A percentile compares a stretch with the other conserved stretches of the same genome.
These are phyloP conservation scores for Beauveria bassiana DNA, from an alignment of 2,329 filamentous ascomycete genomes.

Conservation along the genomic window DNA sequence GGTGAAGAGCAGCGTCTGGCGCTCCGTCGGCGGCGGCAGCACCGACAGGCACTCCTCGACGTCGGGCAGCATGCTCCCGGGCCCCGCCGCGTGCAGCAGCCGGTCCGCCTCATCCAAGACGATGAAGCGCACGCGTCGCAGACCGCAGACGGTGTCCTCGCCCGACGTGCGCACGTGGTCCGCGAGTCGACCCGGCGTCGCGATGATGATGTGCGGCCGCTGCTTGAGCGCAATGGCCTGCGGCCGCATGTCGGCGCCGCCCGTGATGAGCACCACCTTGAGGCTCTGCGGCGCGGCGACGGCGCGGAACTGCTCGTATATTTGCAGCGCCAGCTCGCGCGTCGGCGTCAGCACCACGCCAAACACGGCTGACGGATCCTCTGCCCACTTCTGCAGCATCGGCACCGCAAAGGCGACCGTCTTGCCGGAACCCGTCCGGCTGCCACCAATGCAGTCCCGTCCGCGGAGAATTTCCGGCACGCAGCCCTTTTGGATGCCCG, in stretches of 20 bases:
- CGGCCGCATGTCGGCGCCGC: constrained; percentile 83
- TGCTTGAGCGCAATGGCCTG: constrained; percentile 79
- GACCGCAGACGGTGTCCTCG: constrained; percentile 77
- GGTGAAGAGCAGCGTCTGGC: constrained; percentile 95
- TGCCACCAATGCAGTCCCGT: constrained; percentile 89
- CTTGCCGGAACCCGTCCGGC: constrained; percentile 92
- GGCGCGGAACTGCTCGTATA: constrained; percentile 92
- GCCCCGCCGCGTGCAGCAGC: constrained; percentile 62
- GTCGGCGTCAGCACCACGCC: constrained; percentile 85
- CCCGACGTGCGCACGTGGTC: constrained; percentile 91
- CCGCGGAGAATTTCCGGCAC: constrained; percentile 91
- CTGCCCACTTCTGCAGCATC: constrained; percentile 86
- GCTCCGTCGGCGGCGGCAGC: constrained; percentile 65
- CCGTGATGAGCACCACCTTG: constrained; percentile 83
- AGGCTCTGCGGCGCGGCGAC: constrained; percentile 82
- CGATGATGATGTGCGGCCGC: constrained; percentile 85
- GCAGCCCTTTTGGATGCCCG: constrained; percentile 84
- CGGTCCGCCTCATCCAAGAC: constrained; percentile 96
- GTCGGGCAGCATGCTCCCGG: constrained; percentile 89
- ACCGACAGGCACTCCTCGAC: constrained; percentile 80
- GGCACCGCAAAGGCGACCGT: constrained; percentile 93
- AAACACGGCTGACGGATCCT: constrained; percentile 88
- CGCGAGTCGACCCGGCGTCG: constrained; percentile 84
- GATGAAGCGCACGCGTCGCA: constrained; percentile 73
- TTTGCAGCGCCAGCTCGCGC: constrained; percentile 86